A percentile compares a stretch with the other conserved stretches of the same genome.
Conservation (phyloP, 75 land plant species). For the Selaginella moellendorffii region DNA sequence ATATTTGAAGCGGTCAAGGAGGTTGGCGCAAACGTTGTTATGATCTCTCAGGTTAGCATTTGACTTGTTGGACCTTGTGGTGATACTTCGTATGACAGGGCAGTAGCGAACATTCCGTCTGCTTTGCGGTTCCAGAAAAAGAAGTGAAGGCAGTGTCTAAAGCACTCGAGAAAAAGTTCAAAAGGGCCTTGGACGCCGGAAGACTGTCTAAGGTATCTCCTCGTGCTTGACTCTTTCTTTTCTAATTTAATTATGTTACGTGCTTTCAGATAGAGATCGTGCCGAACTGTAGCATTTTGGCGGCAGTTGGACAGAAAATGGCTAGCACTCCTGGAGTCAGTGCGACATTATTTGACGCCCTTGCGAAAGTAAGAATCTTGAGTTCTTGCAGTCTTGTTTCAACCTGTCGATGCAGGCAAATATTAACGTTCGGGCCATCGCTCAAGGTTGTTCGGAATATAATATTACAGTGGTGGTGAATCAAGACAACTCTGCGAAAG, state of each 20-base stretch:
- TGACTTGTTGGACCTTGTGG: too few relatives aligned
- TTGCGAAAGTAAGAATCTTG: constrained; percentile 63
- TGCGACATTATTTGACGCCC: constrained; percentile 86
- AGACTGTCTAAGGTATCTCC: constrained; percentile 64
- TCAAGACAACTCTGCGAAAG: constrained; percentile 73
- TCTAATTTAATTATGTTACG: neutral
- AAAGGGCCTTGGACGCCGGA: constrained; percentile 76
- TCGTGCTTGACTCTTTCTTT: neutral
- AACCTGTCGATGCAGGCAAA: too few relatives aligned
- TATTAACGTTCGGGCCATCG: constrained; percentile 85
- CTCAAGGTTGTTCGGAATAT: constrained; percentile 97
- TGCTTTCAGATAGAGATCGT: constrained; percentile 61
- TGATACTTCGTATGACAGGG: constrained; percentile 40
- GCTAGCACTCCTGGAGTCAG: constrained; percentile 99
- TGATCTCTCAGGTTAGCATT: constrained; percentile 84
- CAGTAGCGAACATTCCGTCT: constrained; percentile 96
- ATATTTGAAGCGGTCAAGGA: constrained; percentile 92
- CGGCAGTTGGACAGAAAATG: constrained; percentile 93
- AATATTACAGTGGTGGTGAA: constrained; percentile 86
- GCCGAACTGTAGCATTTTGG: constrained; percentile 75
- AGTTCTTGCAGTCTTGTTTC: too few relatives aligned
- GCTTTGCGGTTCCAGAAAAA: constrained; percentile 95
- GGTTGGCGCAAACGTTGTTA: constrained; percentile 93
- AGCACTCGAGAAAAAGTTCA: constrained; percentile 63
- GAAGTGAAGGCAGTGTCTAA: constrained; percentile 72